Percentiles rank a stretch among this genome's conserved stretches.
Conservation (phyloP, 2,329 filamentous ascomycete species). For the Colletotrichum paranaense region DNA sequence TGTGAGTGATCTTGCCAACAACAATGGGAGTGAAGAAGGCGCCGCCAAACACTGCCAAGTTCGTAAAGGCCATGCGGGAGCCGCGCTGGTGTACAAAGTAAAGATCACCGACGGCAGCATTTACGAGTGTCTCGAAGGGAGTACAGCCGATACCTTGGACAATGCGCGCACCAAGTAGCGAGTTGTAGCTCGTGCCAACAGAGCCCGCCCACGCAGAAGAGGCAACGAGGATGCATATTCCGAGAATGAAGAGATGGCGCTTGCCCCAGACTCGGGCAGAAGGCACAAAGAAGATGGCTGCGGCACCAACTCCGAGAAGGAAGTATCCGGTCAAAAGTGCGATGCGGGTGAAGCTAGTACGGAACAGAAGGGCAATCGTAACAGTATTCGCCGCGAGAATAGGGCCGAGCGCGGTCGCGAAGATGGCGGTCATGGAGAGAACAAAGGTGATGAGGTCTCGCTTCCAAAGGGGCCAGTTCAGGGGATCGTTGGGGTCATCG, state of each 20-base stretch:
- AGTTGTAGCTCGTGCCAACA: slow-evolving; percentile 74
- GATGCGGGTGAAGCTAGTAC: slow-evolving; percentile 75
- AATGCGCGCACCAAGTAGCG: slow-evolving; percentile 81
- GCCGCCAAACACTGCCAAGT: slow-evolving; percentile 68
- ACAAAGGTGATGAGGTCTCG: slow-evolving; percentile 84
- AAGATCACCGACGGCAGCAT: slow-evolving; percentile 88
- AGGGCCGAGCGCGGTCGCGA: slow-evolving; percentile 86
- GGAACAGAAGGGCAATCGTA: slow-evolving; percentile 76
- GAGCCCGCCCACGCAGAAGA: slow-evolving; percentile 84
- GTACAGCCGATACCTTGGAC: slow-evolving; percentile 89
- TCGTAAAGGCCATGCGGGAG: slow-evolving; percentile 84
- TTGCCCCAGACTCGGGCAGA: slow-evolving; percentile 93
- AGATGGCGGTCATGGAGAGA: slow-evolving; percentile 83
- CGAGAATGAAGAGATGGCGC: slow-evolving; percentile 85
- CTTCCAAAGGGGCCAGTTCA: slow-evolving; percentile 87
- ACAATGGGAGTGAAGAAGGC: slow-evolving; percentile 83
- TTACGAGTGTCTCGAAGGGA: slow-evolving; percentile 90
- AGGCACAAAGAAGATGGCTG: slow-evolving; percentile 87
- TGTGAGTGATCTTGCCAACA: slow-evolving; percentile 84
- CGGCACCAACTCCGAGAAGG: slow-evolving; percentile 83
- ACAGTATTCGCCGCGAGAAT: slow-evolving; percentile 91
- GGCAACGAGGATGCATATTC: slow-evolving; percentile 77
- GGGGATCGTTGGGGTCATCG: slow-evolving; percentile 89
- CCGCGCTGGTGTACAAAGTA: slow-evolving; percentile 90
- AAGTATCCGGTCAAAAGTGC: slow-evolving; percentile 90